Percentiles rank a stretch among this genome's conserved stretches.
These are phyloP conservation scores for Fusarium nanum DNA, from an alignment of 2,329 filamentous ascomycete genomes.

Conservation along the genomic window DNA sequence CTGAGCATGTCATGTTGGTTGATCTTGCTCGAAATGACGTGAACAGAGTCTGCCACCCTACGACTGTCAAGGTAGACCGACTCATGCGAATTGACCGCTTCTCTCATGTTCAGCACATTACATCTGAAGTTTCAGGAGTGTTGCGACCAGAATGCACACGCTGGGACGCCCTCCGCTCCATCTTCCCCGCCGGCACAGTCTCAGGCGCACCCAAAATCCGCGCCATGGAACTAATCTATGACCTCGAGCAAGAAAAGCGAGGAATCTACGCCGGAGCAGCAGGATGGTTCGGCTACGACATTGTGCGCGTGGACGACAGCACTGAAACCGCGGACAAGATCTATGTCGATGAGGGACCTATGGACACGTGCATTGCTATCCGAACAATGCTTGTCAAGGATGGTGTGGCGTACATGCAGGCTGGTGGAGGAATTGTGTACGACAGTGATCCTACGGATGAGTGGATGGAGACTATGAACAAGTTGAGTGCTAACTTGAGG, in stretches of 20 bases:
- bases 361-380: constrained; percentile 87
- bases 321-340: constrained; percentile 51
- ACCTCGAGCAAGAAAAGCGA: constrained; percentile 92
- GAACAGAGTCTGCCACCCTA: constrained; percentile 92
- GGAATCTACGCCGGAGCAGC: constrained; percentile 96
- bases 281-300: constrained; percentile 93
- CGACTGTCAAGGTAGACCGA: constrained; percentile 89
- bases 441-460: constrained; percentile 94
- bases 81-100: constrained; percentile 96
- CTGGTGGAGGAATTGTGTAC: constrained; percentile 91
- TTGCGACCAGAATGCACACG: constrained; percentile 84
- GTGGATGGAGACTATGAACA: constrained; percentile 95
- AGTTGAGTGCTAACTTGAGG: constrained; percentile 69
- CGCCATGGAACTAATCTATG: constrained; percentile 97
- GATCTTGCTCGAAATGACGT: constrained; percentile 96
- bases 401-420: constrained; percentile 89
- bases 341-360: constrained; percentile 75
- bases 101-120: constrained; percentile 96
- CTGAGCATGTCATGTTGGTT: constrained; percentile 97
- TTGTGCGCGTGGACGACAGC: constrained; percentile 70
- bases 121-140: constrained; percentile 94
- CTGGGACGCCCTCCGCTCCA: constrained; percentile 95
- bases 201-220: constrained; percentile 95
- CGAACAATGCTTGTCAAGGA: constrained; percentile 96
- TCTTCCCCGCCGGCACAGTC: constrained; percentile 97